These are phyloP conservation scores for Xylaria grammica DNA, from an alignment of 495 filamentous ascomycete genomes.

Conservation along the genomic window DNA sequence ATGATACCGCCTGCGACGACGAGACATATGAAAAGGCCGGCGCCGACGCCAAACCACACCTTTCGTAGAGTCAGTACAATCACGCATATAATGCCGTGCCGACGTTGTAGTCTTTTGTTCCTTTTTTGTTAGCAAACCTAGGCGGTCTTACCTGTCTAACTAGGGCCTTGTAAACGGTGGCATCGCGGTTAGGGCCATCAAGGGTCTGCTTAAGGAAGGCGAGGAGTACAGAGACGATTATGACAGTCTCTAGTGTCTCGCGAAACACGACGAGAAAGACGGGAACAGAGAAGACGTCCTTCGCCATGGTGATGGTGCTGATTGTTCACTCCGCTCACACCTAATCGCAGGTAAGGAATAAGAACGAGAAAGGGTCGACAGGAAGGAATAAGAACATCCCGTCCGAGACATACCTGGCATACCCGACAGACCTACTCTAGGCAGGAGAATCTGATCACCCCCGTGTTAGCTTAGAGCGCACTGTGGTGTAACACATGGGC, in stretches of 20 bases:
- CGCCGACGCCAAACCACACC: slow-evolving; percentile 72
- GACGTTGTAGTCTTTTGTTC: not conserved
- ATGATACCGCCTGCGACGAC: slow-evolving; percentile 75
- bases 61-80: slow-evolving; percentile 35
- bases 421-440: not conserved
- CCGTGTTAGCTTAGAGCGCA: not conserved
- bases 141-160: slow-evolving; percentile 65
- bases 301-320: slow-evolving; percentile 46
- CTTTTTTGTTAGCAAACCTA: not conserved
- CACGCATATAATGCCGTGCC: not conserved
- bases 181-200: slow-evolving; percentile 61
- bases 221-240: slow-evolving; percentile 82
- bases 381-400: not conserved
- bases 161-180: slow-evolving; percentile 66
- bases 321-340: slow-evolving; percentile 13
- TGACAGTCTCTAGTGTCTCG: slow-evolving; percentile 78
- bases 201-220: slow-evolving; percentile 82
- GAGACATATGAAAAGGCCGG: slow-evolving; percentile 70
- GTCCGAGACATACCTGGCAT: slow-evolving; percentile 4
- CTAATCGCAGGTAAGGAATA: not conserved
- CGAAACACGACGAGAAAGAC: slow-evolving; percentile 89
- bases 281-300: slow-evolving; percentile 67
- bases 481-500: not conserved
- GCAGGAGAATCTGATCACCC: not conserved
- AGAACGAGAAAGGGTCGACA: not conserved